Base-by-base conservation (phyloP, 768 basidiomycete genomes). In the Kwoniella sp. region DNA sequence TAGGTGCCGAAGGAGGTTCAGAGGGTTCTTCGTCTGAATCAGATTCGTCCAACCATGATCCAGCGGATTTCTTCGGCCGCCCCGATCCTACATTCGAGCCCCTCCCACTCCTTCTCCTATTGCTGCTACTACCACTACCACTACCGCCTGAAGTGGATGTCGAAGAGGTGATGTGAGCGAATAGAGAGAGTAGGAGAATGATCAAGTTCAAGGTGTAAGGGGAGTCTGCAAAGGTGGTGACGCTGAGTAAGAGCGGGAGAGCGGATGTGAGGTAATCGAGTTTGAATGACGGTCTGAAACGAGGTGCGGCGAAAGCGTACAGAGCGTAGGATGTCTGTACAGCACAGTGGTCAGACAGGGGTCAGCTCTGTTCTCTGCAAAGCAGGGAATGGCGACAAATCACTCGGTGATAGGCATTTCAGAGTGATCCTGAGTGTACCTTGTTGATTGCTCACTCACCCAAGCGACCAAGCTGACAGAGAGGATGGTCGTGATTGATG, bases 211-310 rank as follows among this genome's bases (percentile, higher is more conserved):
- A 84, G 1, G 82, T 57, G 2, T 81, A 70, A 0, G 92, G 89
- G 12, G 81, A 79, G 30, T 85, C 79, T 0, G 92, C 88, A 72
- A 88, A 89, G 29, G 89, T 59, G 0, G 95, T 95, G 82, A 96
- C 86, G 2, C 87, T 89, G 9, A 94, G 83, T 1, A 93, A 83
- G n/a, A 94, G 83, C 0, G 95, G 95, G 0, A 90, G 58, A 7
- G 88, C 85, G 13, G 94, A 85, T 11, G 90, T 78, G 8, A 83
- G 38, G 84, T 86, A 91, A 77, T 92, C 88, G 34, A 83, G 57
- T 13, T 82, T 50, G 61, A 69, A 66, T 4, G 30, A 22, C 4
- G 65, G 34, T 17, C 41, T 22, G 25, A 55, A 29, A 13, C 54
- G 50, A 13, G 25, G 20, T 9, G 52, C 31, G 23, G 58, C n/a